Evolutionary conservation across 768 basidiomycete genomes (phyloP), one percentile per base, ranked within the genome.

Genomic region (Serendipita sp.): DNA sequence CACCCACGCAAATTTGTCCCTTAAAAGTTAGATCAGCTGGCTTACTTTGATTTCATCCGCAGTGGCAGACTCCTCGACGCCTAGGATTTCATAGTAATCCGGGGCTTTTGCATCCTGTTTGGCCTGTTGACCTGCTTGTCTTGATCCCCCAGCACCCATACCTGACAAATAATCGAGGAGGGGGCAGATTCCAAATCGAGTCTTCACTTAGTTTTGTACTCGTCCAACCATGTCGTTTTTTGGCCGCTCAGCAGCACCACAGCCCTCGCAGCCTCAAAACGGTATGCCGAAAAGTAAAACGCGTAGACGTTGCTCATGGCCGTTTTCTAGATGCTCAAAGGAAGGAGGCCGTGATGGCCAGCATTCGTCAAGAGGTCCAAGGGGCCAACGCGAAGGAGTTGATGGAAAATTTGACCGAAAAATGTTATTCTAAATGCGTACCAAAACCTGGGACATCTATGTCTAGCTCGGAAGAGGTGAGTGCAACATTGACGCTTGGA

Each of bases 41-140:
- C 77, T 66, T 47, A 84, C 93, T 80, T 86, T 93, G 75, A 97
- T 95, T 72, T 97, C 94, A 47, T 93, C 92, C 18, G 80, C 74
- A 1, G 86, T 86, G 1, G 92, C 93, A 65, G 83, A 81, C 70
- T 94, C 92, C 45, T 85, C 83, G 1, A 96, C 81, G 47, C 84
- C 84, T 2, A 96, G 77, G 15, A 95, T 79, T 63, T 86, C 77
- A 72, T 96, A 96, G 73, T 93, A 95, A 71, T 94, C 86, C 16
- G 79, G 73, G 5, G 73, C 69, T 3, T 73, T 70, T 4, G 68
- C 60, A 2, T 69, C 70, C 30, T 67, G 68, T 0, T 71, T 73
- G 1, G 70, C 68, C 2, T 67, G 66, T 38, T 68, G 69, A 16
- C 63, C 65, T 37, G 62, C 67, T 10, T 75, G 68, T 47, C 80